These are phyloP conservation scores for Zygosaccharomyces rouxii DNA, from an alignment of 805 yeast genomes.

Conservation along the genomic window DNA sequence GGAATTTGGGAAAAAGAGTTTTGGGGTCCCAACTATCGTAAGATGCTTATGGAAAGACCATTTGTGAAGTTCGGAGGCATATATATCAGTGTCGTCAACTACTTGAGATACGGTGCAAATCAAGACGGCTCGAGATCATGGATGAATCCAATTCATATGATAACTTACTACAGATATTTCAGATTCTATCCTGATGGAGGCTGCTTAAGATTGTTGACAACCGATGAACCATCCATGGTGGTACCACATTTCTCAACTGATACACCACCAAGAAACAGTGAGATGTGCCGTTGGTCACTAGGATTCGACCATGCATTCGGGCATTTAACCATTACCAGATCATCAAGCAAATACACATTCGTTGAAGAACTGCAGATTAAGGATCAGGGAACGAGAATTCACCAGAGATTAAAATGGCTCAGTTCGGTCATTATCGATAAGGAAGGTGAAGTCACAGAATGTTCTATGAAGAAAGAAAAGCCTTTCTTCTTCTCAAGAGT, in stretches of 20 bases:
- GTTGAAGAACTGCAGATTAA: slow-evolving; percentile 58
- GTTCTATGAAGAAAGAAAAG: slow-evolving; percentile 66
- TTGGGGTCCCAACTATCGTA: slow-evolving; percentile 40
- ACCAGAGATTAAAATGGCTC: slow-evolving; percentile 70
- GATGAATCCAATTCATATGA: slow-evolving; percentile 72
- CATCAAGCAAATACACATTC: slow-evolving; percentile 57
- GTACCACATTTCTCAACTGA: slow-evolving; percentile 49
- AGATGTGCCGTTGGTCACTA: slow-evolving; percentile 54
- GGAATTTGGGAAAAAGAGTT: slow-evolving; percentile 36
- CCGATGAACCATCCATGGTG: slow-evolving; percentile 64
- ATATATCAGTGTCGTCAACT: slow-evolving; percentile 80
- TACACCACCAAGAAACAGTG: slow-evolving; percentile 36
- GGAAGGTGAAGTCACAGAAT: slow-evolving; percentile 51
- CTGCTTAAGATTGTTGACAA: slow-evolving; percentile 63
- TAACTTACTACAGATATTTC: slow-evolving; percentile 82
- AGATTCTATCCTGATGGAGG: slow-evolving; percentile 78
- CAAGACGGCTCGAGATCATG: slow-evolving; percentile 62
- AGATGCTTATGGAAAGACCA: slow-evolving; percentile 54
- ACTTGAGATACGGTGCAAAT: slow-evolving; percentile 77
- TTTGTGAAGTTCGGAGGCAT: slow-evolving; percentile 76
- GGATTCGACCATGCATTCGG: slow-evolving; percentile 49
- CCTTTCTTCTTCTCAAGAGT: slow-evolving; percentile 75
- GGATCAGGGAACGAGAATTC: slow-evolving; percentile 57
- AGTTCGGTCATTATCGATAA: slow-evolving; percentile 54
- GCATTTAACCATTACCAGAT: slow-evolving; percentile 50